Evolutionary conservation across 306 rosid genomes (phyloP).

Genomic region (Citrullus amarus): DNA sequence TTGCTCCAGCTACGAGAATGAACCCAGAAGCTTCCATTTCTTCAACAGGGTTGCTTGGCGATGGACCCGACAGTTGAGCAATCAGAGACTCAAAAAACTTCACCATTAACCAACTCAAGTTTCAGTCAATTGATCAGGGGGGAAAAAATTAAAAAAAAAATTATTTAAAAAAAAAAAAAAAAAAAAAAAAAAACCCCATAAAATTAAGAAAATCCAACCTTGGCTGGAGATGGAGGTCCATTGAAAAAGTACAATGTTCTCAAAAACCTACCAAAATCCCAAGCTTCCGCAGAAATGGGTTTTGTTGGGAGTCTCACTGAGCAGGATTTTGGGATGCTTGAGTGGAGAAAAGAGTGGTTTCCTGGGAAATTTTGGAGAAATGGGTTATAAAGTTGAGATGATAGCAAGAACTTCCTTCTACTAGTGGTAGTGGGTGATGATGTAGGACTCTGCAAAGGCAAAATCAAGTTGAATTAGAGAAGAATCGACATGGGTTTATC

Average conservation of each 20-base stretch:
- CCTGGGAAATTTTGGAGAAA: constrained; percentile 52
- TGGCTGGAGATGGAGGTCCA: constrained; percentile 72
- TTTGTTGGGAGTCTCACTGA: constrained; percentile 26
- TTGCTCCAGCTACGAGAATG: constrained; percentile 87
- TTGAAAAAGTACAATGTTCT: constrained; percentile 69
- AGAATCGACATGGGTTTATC: not conserved
- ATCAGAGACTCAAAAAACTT: constrained; percentile 73
- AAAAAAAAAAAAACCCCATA: not conserved
- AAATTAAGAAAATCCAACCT: constrained; percentile 28
- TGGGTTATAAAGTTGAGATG: constrained; percentile 46
- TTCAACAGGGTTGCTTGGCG: constrained; percentile 38
- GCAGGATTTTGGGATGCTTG: constrained; percentile 15
- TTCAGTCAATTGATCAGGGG: constrained; percentile 19
- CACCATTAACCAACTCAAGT: constrained; percentile 30
- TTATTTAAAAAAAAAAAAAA: not conserved
- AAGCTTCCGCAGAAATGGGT: constrained; percentile 49
- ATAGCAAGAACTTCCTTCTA: constrained; percentile 20
- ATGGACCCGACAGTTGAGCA: constrained; percentile 46
- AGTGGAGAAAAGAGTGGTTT: constrained; percentile 24
- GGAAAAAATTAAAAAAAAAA: not conserved
- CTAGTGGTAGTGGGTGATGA: constrained; percentile 27
- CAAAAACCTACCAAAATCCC: constrained; percentile 79
- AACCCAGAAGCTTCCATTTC: constrained; percentile 61
- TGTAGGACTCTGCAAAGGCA: constrained; percentile 44
- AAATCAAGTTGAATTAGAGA: not conserved